A percentile compares a stretch with the other conserved stretches of the same genome.
Conservation (phyloP, 345 rosid genomes). For the Erodium maritimum region DNA sequence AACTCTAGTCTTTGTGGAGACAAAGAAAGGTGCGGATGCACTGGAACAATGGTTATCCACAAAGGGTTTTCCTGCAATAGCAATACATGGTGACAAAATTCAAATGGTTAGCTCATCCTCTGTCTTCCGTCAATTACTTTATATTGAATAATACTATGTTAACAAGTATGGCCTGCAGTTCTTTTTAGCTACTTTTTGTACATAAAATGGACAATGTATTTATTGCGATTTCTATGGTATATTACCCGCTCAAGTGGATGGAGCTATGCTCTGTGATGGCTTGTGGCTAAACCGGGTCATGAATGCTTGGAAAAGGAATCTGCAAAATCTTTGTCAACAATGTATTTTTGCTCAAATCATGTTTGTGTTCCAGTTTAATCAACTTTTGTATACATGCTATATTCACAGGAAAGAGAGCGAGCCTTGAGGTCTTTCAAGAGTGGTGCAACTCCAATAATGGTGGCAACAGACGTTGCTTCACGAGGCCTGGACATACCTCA, state of each 20-base stretch:
- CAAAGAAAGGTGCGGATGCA: constrained; percentile 47
- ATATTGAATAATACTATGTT: too few species aligned
- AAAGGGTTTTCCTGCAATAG: constrained; percentile 31
- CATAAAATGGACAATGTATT: not conserved
- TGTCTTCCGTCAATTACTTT: not conserved
- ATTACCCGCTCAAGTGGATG: too few species aligned
- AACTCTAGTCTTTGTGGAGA: constrained; percentile 46
- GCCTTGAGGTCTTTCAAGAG: constrained; percentile 37
- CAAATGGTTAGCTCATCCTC: constrained; percentile 23
- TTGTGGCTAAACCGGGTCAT: not conserved
- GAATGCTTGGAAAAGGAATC: too few species aligned
- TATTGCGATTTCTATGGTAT: not conserved
- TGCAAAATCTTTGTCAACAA: too few species aligned
- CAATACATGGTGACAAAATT: constrained; percentile 47
- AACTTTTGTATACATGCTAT: constrained; percentile 2
- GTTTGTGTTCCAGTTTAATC: not conserved
- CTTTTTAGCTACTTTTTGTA: not conserved
- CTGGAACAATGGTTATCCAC: constrained; percentile 26
- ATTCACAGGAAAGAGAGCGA: constrained; percentile 36
- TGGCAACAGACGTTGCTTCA: constrained; percentile 54
- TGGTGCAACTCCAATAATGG: constrained; percentile 37
- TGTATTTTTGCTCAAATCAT: too few species aligned
- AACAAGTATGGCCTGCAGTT: not conserved
- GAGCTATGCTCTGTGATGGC: not conserved
- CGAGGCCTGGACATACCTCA: constrained; percentile 41